Evolutionary conservation across 768 basidiomycete genomes (phyloP).

Genomic region (Suillus americanus): DNA sequence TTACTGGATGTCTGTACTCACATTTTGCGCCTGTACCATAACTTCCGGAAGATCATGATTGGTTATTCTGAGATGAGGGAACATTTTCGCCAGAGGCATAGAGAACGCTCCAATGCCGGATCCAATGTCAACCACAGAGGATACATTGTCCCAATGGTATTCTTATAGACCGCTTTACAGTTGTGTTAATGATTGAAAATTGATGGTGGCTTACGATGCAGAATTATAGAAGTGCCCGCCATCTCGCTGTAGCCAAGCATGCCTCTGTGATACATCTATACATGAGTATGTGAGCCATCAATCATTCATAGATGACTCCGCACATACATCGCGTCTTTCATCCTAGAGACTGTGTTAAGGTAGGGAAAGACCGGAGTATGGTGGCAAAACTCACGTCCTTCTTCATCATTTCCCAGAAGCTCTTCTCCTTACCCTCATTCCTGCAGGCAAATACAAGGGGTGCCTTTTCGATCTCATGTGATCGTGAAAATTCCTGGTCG

Average conservation of each 20-base stretch:
- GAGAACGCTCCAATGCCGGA: slow-evolving; percentile 29
- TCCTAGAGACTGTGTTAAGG: slow-evolving; percentile 5
- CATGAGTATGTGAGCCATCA: not conserved
- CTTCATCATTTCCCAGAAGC: slow-evolving; percentile 18
- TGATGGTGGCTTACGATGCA: slow-evolving; percentile 16
- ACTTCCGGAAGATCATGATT: slow-evolving; percentile 32
- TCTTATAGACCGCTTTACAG: slow-evolving; percentile 12
- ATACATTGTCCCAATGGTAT: slow-evolving; percentile 24
- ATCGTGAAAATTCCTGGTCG: slow-evolving; percentile 23
- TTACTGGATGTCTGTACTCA: slow-evolving; percentile 7
- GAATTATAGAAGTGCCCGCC: slow-evolving; percentile 22
- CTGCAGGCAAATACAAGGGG: slow-evolving; percentile 19
- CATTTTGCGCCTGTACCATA: slow-evolving; percentile 20
- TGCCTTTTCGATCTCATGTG: slow-evolving; percentile 19
- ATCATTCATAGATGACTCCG: not conserved
- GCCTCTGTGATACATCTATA: slow-evolving; percentile 23
- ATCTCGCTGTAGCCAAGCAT: slow-evolving; percentile 20
- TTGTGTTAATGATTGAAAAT: not conserved
- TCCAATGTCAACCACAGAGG: slow-evolving; percentile 30
- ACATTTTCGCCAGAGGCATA: slow-evolving; percentile 22
- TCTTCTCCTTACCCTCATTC: slow-evolving; percentile 14
- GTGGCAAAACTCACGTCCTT: slow-evolving; percentile 17
- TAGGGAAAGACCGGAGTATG: not conserved
- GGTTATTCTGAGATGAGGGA: slow-evolving; percentile 27
- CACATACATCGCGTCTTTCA: slow-evolving; percentile 17